Evolutionary conservation across 2,329 filamentous ascomycete species (phyloP).

Genomic region (Paraphaeosphaeria minitans): DNA sequence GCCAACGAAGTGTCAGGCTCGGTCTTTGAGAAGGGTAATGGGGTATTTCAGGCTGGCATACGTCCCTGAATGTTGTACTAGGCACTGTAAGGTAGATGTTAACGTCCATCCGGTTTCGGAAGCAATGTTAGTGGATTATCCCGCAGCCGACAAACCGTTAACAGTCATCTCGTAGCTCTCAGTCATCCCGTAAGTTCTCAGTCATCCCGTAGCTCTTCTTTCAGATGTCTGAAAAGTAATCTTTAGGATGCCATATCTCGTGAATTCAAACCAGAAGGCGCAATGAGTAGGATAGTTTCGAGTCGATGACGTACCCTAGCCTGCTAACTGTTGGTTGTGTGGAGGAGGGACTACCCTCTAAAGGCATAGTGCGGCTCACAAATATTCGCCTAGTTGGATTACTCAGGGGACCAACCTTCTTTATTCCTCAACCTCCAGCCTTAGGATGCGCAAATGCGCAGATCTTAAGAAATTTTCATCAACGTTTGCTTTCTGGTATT

Average conservation of each 20-base stretch:
- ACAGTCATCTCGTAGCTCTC: no score
- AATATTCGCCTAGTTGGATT: constrained; percentile 1
- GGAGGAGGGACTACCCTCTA: background rate
- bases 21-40: no score
- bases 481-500: background rate
- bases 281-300: background rate
- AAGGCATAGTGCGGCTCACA: background rate
- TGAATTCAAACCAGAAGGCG: background rate
- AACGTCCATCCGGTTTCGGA: no score
- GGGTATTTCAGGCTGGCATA: no score
- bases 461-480: background rate
- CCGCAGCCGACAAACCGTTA: no score
- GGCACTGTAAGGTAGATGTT: no score
- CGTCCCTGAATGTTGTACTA: no score
- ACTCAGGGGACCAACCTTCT: background rate
- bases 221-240: background rate
- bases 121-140: no score
- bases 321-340: background rate
- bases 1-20: no score
- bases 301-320: background rate
- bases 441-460: background rate
- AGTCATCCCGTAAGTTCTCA: no score
- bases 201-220: background rate
- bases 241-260: background rate
- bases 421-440: background rate